Percentiles rank a stretch among this genome's conserved stretches.
Evolutionary conservation across 192 early-diverging fungal species (phyloP).

Genomic region (Coemansia aciculifera): DNA sequence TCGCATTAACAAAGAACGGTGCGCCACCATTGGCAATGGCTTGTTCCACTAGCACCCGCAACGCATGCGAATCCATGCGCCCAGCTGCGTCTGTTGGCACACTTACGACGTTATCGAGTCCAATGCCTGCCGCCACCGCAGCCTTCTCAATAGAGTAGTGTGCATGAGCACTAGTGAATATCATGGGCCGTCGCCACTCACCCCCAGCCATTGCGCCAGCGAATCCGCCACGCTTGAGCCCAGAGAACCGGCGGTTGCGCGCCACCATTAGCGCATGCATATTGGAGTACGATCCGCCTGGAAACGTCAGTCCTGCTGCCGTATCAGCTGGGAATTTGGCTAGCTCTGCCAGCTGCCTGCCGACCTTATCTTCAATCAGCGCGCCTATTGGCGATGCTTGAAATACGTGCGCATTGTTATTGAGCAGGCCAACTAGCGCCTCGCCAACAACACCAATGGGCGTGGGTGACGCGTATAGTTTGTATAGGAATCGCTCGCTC

Average conservation of each 20-base stretch:
- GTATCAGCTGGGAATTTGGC: constrained; percentile 33
- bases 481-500: constrained; percentile 78
- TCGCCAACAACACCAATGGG: constrained; percentile 75
- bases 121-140: constrained; percentile 70
- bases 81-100: constrained; percentile 66
- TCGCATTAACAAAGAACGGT: constrained; percentile 83
- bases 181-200: constrained; percentile 38
- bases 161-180: constrained; percentile 70
- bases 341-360: constrained; percentile 35
- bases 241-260: constrained; percentile 64
- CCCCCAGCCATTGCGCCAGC: constrained; percentile 15
- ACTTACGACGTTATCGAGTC: constrained; percentile 63
- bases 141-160: constrained; percentile 80
- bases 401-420: constrained; percentile 80
- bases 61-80: constrained; percentile 58
- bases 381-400: constrained; percentile 69
- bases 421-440: constrained; percentile 66
- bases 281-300: constrained; percentile 78
- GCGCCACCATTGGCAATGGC: constrained; percentile 50
- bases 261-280: constrained; percentile 75
- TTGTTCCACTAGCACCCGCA: constrained; percentile 56
- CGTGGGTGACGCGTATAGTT: constrained; percentile 75
- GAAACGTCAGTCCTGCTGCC: constrained; percentile 66
- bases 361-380: constrained; percentile 67
- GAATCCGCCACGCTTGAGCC: constrained; percentile 59